Percentiles rank a stretch among this genome's conserved stretches.
Conservation (phyloP, 208 protist genomes). For the Crithidia sp. region DNA sequence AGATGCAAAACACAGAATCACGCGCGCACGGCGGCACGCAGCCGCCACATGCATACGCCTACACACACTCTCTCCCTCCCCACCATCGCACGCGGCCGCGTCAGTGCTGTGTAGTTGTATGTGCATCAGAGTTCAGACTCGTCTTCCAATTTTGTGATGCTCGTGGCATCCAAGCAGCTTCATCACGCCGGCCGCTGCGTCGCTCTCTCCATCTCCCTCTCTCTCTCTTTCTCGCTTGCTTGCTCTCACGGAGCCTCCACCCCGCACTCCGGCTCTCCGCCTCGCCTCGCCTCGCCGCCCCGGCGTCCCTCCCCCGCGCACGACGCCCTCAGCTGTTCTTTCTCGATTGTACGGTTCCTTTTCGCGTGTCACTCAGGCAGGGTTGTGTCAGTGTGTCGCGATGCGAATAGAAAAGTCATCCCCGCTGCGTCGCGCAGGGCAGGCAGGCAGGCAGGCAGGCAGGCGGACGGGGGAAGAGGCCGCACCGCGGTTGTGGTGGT, state of each 20-base stretch:
- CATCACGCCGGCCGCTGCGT: conserved; percentile 1
- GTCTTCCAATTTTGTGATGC: conserved; percentile 17
- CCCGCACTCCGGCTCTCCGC: not conserved
- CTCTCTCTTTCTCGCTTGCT: not conserved
- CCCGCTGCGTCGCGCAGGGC: conserved; percentile 5
- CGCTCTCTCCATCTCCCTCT: conserved; percentile 14
- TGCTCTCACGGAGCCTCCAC: not conserved
- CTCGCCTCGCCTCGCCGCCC: not conserved
- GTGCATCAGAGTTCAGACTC: conserved; percentile 18
- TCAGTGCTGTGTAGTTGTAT: conserved; percentile 18
- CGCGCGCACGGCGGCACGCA: too few species aligned
- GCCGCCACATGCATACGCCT: too few species aligned
- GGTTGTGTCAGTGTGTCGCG: conserved; percentile 35
- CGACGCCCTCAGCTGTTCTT: conserved; percentile 44
- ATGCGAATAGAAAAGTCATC: conserved; percentile 38
- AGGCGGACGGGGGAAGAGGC: not conserved
- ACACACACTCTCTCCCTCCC: too few species aligned
- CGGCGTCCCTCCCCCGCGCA: too few species aligned
- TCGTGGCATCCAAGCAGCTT: not conserved
- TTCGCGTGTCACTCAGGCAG: conserved; percentile 57
- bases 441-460: too few species aligned
- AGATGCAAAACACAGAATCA: not conserved
- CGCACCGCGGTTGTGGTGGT: not conserved
- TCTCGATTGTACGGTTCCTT: conserved; percentile 72
- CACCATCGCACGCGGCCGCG: conserved; percentile 1